These are phyloP conservation scores for Baorangia bicolor DNA, from an alignment of 768 basidiomycete species.

Conservation along the genomic window DNA sequence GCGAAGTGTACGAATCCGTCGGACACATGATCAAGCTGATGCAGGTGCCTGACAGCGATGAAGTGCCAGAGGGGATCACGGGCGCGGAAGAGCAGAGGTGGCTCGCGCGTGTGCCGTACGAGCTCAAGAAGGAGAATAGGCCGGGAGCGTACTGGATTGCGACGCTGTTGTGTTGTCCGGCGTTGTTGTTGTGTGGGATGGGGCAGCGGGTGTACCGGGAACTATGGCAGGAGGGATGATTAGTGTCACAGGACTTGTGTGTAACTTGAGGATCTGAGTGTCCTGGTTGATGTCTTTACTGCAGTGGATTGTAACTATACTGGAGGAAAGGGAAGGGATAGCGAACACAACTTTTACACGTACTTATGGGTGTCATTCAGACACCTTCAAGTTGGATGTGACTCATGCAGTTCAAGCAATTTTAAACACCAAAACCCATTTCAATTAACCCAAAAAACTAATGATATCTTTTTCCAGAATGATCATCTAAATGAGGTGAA, in stretches of 20 bases:
- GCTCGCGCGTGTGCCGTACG: conserved; percentile 14
- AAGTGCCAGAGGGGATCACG: background rate
- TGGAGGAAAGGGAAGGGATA: too few species aligned
- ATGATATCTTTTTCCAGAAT: too few species aligned
- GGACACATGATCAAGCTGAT: conserved; percentile 22
- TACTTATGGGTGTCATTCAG: too few species aligned
- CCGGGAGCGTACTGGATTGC: conserved; percentile 5
- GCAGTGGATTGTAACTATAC: too few species aligned
- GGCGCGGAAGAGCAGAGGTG: background rate
- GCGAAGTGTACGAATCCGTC: conserved; percentile 24
- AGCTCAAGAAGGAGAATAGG: conserved; percentile 5
- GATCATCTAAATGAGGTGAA: too few species aligned
- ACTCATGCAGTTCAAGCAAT: too few species aligned
- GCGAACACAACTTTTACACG: too few species aligned
- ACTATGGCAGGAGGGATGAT: conserved; percentile 16
- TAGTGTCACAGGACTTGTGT: background rate
- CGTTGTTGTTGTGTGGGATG: conserved; percentile 10
- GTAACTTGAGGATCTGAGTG: too few species aligned
- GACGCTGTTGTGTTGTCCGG: conserved; percentile 13
- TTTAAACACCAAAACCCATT: too few species aligned
- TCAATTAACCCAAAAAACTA: too few species aligned
- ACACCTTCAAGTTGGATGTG: too few species aligned
- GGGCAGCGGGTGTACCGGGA: conserved; percentile 12
- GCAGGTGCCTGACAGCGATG: conserved; percentile 10
- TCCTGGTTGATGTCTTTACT: background rate